phyloP scores from a whole-genome alignment of 1,284 basidiomycete genomes.

The Sporisorium reilianum region DNA sequence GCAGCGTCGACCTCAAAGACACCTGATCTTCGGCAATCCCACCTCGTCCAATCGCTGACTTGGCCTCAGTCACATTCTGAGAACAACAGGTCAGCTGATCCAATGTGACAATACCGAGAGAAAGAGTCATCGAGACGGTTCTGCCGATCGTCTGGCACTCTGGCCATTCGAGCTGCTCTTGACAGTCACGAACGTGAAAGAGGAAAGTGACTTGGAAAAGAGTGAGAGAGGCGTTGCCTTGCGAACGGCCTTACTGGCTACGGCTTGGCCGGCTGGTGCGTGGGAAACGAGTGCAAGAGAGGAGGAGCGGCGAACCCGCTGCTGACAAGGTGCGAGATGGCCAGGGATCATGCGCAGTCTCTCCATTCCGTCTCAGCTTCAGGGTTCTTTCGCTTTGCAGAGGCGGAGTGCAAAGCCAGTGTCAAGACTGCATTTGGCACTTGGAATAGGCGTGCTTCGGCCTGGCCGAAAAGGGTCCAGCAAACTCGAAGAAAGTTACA shows the following conservation, averaged over 20 bases:
- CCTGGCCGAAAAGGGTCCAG: conserved; percentile 21
- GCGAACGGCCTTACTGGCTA: neutral
- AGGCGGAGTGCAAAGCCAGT: neutral
- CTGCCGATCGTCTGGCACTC: neutral
- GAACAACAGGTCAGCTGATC: neutral
- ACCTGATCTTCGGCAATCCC: no score
- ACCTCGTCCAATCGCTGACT: neutral
- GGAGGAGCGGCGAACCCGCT: conserved; percentile 4
- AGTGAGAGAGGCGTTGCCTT: neutral
- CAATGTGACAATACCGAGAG: neutral
- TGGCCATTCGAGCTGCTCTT: neutral
- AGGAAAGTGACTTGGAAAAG: neutral
- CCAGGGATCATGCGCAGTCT: neutral
- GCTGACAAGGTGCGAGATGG: conserved; percentile 11
- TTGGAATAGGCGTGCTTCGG: no score
- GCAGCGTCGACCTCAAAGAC: no score
- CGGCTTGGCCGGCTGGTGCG: conserved; percentile 11
- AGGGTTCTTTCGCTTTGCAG: conserved; percentile 1
- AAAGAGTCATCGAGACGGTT: conserved; percentile 1
- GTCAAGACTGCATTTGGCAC: no score
- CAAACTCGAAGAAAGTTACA: neutral
- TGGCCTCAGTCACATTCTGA: neutral
- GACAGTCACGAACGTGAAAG: neutral
- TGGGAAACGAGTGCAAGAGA: conserved; percentile 9
- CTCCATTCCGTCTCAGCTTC: conserved; percentile 5